Conservation (phyloP, 2,329 filamentous ascomycete species). For the Coleophoma cylindrospora region DNA sequence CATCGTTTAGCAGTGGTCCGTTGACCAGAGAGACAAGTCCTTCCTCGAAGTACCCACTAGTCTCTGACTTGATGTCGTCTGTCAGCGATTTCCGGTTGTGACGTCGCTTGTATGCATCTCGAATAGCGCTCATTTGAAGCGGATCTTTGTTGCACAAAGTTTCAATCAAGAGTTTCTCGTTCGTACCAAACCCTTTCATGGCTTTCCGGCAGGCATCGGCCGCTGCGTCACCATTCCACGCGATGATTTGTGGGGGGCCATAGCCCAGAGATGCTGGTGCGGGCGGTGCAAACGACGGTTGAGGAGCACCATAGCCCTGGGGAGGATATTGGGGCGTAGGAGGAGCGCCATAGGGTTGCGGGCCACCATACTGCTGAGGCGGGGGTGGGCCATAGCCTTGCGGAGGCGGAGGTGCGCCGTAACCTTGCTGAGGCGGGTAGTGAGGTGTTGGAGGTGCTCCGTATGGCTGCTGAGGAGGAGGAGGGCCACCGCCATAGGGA, state of each 20-base stretch:
- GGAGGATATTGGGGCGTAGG: conserved; percentile 30
- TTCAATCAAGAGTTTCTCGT: conserved; percentile 72
- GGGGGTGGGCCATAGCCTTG: conserved; percentile 1
- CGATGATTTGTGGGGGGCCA: conserved; percentile 62
- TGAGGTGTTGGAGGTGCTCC: conserved; percentile 18
- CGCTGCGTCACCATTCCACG: conserved; percentile 63
- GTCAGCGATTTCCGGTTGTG: conserved; percentile 65
- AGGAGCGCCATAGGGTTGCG: conserved; percentile 10
- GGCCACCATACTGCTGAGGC: conserved; percentile 5
- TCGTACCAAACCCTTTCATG: conserved; percentile 92
- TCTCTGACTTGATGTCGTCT: conserved; percentile 79
- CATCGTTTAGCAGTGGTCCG: conserved; percentile 76
- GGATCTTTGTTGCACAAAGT: conserved; percentile 71
- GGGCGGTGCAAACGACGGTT: conserved; percentile 37
- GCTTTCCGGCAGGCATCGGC: conserved; percentile 70
- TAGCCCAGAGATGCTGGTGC: conserved; percentile 71
- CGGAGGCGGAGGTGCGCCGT: conserved; percentile 11
- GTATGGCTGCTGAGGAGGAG: conserved; percentile 7
- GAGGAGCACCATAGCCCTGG: conserved; percentile 26
- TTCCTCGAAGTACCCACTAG: conserved; percentile 67
- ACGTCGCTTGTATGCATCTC: conserved; percentile 58
- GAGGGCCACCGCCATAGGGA: too few species aligned
- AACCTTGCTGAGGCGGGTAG: conserved; percentile 25
- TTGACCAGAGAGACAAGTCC: conserved; percentile 70
- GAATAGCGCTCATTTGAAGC: conserved; percentile 66